Base-by-base conservation (phyloP, 2,329 filamentous ascomycete genomes). In the Diaporthe longicolla region DNA sequence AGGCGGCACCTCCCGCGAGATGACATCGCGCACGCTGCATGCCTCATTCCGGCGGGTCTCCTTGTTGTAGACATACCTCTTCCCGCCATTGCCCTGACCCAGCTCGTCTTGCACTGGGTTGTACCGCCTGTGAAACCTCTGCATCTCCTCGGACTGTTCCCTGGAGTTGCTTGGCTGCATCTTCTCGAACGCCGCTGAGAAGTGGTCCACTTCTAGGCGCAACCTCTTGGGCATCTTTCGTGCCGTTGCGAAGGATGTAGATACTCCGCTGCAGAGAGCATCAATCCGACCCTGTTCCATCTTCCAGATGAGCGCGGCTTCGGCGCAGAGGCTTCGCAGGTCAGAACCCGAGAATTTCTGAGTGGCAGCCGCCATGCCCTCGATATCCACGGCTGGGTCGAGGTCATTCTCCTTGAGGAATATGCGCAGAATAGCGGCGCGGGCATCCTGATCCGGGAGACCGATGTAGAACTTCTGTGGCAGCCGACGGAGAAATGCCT, bases 151-250 rank as follows among this genome's bases (percentile, higher is more conserved):
- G n/a, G 45, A 21, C 29, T 13, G 10, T 11, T 52, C 45, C 32
- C 11, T 17, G 45, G 63, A n/a, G 13, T 19, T 37, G 63, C 15
- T 66, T 19, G 63, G 63, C 45, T 26, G 45, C 63, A 66, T 66
- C 29, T 26, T 66, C 29, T 66, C 63, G 15, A 66, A 66, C 3
- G 63, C 63, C 3, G 63, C 45, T 21, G 63, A 21, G 63, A 66
- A 66, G 63, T 66, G 63, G 45, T 66, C 45, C 32, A 66, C 63
- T 21, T 66, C 63, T 13, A 66, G 63, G 21, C 63, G 63, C 63
- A 66, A n/a, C 29, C 63, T 52, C 45, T 26, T 52, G 29, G 63
- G 63, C 10, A 3, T 11, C 32, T 11, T 10, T 15, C 63, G 21
- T 8, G 63, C 29, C 13, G 29, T 52, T 4, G 21, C 21, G n/a